These are phyloP conservation scores for Haematococcus lacustris DNA, from an alignment of 139 green algal species.

Conservation along the genomic window DNA sequence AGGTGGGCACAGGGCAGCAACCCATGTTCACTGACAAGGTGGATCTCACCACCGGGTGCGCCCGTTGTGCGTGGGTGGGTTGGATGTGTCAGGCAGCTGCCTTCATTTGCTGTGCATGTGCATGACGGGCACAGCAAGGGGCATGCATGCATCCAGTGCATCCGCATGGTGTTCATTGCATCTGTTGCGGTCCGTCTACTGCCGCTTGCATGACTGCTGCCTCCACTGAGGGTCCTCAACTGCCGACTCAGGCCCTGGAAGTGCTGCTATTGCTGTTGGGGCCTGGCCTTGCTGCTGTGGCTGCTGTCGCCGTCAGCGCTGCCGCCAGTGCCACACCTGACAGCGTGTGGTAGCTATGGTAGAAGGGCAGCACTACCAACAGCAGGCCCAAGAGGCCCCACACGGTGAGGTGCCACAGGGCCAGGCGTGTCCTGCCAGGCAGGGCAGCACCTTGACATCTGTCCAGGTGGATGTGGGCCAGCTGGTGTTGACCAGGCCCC, in stretches of 20 bases:
- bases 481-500: neutral
- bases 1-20: neutral
- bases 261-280: neutral
- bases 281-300: neutral
- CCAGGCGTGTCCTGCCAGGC: constrained; percentile 48
- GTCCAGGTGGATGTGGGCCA: neutral
- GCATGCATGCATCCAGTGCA: neutral
- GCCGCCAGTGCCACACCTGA: neutral
- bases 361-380: constrained; percentile 76
- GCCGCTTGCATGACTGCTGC: neutral
- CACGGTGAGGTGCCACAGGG: constrained; percentile 75
- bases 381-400: constrained; percentile 72
- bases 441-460: neutral
- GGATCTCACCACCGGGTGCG: neutral
- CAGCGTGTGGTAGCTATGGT: constrained; percentile 63
- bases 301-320: neutral
- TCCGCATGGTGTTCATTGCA: neutral
- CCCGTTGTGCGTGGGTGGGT: neutral
- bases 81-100: neutral
- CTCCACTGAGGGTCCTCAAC: neutral
- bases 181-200: neutral
- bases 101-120: neutral
- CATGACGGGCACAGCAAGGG: neutral
- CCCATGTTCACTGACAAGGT: neutral
- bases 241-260: neutral